Conservation (phyloP, 176 grass and related monocot genomes). For the Eragrostis nindensis region DNA sequence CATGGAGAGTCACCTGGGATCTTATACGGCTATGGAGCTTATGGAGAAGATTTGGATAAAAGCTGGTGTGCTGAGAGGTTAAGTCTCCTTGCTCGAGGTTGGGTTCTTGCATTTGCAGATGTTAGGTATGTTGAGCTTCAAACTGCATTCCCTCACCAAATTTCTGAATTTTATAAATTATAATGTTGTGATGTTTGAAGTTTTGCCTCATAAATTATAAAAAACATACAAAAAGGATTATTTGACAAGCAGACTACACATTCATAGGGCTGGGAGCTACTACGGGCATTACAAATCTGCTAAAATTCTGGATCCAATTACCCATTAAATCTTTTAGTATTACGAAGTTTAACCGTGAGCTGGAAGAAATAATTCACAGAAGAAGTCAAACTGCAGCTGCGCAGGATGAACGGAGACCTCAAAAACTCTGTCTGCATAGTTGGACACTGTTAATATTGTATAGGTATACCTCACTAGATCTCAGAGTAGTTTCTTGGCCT, state of each 20-base stretch:
- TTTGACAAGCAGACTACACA: slow-evolving; percentile 9
- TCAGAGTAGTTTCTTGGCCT: no score
- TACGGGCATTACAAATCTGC: background rate
- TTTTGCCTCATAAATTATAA: slow-evolving; percentile 20
- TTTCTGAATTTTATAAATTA: slow-evolving; percentile 37
- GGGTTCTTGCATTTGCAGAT: slow-evolving; percentile 94
- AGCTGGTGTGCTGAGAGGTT: slow-evolving; percentile 89
- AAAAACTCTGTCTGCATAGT: no score
- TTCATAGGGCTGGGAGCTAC: slow-evolving; percentile 17
- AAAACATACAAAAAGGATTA: background rate
- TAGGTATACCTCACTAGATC: no score
- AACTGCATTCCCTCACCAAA: slow-evolving; percentile 31
- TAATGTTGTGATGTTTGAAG: slow-evolving; percentile 4
- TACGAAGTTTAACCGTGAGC: background rate
- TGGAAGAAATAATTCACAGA: no score
- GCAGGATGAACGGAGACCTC: no score
- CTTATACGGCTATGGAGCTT: slow-evolving; percentile 93
- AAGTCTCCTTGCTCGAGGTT: slow-evolving; percentile 84
- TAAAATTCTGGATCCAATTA: background rate
- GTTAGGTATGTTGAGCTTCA: slow-evolving; percentile 70
- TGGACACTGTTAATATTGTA: no score
- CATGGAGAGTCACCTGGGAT: slow-evolving; percentile 67
- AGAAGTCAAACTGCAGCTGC: no score
- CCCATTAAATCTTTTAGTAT: slow-evolving; percentile 19
- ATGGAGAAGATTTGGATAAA: slow-evolving; percentile 95